phyloP scores from a whole-genome alignment of 2,329 filamentous ascomycete genomes.

The Apiospora sp. region DNA sequence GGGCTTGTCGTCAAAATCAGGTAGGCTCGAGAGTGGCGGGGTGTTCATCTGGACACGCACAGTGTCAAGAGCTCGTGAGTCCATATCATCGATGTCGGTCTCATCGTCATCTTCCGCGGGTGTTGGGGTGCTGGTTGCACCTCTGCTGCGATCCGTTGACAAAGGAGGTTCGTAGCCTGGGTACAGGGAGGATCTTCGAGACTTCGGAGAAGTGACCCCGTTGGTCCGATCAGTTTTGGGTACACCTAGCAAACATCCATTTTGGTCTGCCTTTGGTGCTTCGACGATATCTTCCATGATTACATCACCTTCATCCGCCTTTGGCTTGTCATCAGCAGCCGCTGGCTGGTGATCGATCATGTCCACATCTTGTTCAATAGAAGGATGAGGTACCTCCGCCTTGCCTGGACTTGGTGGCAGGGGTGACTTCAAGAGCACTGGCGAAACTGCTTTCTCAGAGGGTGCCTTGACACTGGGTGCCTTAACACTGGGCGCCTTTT shows the following conservation, averaged over 20 bases:
- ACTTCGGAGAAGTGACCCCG: conserved; percentile 29
- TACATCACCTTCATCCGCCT: conserved; percentile 42
- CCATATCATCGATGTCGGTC: conserved; percentile 62
- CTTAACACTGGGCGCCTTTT: neutral
- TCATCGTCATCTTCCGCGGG: conserved; percentile 60
- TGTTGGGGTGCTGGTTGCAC: conserved; percentile 54
- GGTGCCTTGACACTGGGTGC: neutral
- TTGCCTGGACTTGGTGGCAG: conserved; percentile 25
- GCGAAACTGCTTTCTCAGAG: conserved; percentile 33
- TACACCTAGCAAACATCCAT: neutral
- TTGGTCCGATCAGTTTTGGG: conserved; percentile 28
- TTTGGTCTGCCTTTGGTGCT: conserved; percentile 3
- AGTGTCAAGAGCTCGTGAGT: conserved; percentile 57
- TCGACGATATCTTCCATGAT: conserved; percentile 47
- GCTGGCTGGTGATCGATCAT: conserved; percentile 29
- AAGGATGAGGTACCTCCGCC: conserved; percentile 38
- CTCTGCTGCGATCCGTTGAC: conserved; percentile 39
- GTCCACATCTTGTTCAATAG: conserved; percentile 40
- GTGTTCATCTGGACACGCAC: conserved; percentile 61
- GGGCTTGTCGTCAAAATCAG: conserved; percentile 52
- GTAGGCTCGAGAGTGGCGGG: conserved; percentile 62
- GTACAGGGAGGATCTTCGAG: conserved; percentile 33
- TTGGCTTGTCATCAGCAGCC: conserved; percentile 32
- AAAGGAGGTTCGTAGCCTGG: conserved; percentile 40
- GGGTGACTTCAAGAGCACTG: conserved; percentile 28